These are phyloP conservation scores for Coprinopsis cinerea DNA, from an alignment of 768 basidiomycete genomes.

Conservation along the genomic window DNA sequence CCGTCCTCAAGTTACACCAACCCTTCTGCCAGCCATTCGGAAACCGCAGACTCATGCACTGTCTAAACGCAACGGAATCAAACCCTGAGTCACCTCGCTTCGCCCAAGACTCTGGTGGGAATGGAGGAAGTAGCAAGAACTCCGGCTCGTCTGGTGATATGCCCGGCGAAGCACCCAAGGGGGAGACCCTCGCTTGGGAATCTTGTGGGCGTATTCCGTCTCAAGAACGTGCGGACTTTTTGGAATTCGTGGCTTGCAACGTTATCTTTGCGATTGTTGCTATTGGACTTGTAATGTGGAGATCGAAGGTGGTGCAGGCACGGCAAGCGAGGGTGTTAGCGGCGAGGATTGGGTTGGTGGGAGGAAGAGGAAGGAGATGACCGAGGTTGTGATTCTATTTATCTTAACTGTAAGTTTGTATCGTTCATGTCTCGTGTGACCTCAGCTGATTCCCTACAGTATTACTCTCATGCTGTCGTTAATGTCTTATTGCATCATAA, in stretches of 20 bases:
- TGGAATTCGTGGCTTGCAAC: constrained; percentile 87
- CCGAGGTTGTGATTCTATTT: background rate
- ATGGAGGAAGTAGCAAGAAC: constrained; percentile 5
- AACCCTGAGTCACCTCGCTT: constrained; percentile 18
- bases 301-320: constrained; percentile 62
- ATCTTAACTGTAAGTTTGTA: constrained; percentile 15
- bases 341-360: constrained; percentile 72
- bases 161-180: constrained; percentile 23
- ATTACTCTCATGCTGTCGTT: background rate
- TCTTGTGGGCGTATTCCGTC: constrained; percentile 83
- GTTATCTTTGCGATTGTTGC: constrained; percentile 63
- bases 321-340: constrained; percentile 79
- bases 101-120: constrained; percentile 1
- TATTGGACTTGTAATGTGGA: constrained; percentile 57
- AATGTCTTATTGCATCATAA: background rate
- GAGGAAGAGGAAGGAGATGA: constrained; percentile 12
- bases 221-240: constrained; percentile 81
- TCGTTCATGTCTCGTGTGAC: background rate
- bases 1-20: constrained; percentile 54
- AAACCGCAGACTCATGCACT: constrained; percentile 86
- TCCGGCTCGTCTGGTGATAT: too few species aligned
- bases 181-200: constrained; percentile 83
- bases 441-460: too few species aligned
- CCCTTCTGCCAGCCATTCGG: constrained; percentile 97
- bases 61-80: constrained; percentile 36